Conservation (phyloP, 768 basidiomycete species). For the Russula olivacea region DNA sequence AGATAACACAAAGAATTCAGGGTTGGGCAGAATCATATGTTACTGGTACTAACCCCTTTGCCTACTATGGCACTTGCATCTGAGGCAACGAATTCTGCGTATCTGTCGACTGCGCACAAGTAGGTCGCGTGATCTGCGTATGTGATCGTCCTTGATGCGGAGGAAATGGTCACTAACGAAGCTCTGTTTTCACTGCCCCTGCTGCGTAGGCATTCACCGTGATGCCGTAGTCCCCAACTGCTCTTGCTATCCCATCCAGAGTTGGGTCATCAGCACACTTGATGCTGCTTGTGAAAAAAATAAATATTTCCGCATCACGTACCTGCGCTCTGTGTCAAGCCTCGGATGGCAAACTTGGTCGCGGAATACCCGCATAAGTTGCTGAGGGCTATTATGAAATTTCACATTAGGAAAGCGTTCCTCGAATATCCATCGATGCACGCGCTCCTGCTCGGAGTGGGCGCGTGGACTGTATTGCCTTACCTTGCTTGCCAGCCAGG, state of each 20-base stretch:
- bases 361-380: constrained; percentile 17
- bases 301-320: neutral
- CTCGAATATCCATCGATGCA: neutral
- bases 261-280: neutral
- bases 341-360: constrained; percentile 27
- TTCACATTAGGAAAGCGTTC: neutral
- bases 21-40: too few species aligned
- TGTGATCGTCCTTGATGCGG: too few species aligned
- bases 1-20: neutral
- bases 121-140: neutral
- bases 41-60: neutral
- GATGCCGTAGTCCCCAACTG: constrained; percentile 22
- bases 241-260: constrained; percentile 13
- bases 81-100: too few species aligned
- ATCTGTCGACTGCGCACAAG: too few species aligned
- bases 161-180: too few species aligned
- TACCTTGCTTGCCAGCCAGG: constrained; percentile 17
- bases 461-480: neutral
- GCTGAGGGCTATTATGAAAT: neutral
- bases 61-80: neutral
- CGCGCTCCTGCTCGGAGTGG: too few species aligned
- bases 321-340: constrained; percentile 26
- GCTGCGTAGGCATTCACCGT: constrained; percentile 29
- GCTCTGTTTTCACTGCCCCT: constrained; percentile 9
- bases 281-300: neutral